phyloP scores from a whole-genome alignment of 208 protist genomes.

The Trypanosoma lewisi region DNA sequence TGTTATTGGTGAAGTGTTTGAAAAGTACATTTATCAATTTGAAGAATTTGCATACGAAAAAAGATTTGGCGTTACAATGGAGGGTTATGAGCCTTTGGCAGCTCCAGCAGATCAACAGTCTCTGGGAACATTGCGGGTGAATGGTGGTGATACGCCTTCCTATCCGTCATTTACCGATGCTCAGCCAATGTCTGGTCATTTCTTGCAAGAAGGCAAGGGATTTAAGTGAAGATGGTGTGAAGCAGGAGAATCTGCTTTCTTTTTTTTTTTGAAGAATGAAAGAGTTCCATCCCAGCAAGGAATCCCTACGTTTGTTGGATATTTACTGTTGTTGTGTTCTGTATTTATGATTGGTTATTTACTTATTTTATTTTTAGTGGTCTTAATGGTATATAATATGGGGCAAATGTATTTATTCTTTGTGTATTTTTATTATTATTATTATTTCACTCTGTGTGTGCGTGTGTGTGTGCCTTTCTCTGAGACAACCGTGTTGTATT shows the following conservation, averaged over 20 bases:
- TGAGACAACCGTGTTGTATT: no score
- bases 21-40: conserved; percentile 87
- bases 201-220: conserved; percentile 74
- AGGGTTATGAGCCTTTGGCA: conserved; percentile 74
- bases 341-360: no score
- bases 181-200: conserved; percentile 79
- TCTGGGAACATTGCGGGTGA: conserved; percentile 40
- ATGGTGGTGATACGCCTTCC: conserved; percentile 22
- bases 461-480: no score
- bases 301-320: no score
- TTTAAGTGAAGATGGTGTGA: conserved; percentile 34
- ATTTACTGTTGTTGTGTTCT: no score
- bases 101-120: conserved; percentile 58
- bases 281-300: no score
- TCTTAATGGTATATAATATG: no score
- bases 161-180: conserved; percentile 28
- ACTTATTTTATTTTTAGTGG: no score
- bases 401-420: neutral
- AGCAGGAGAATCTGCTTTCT: neutral
- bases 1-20: conserved; percentile 76
- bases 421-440: neutral
- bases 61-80: conserved; percentile 68
- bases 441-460: no score
- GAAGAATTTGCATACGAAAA: conserved; percentile 90
- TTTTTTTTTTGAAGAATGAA: neutral